phyloP scores from a whole-genome alignment of 257 asterid species.

The Eucommia ulmoides region DNA sequence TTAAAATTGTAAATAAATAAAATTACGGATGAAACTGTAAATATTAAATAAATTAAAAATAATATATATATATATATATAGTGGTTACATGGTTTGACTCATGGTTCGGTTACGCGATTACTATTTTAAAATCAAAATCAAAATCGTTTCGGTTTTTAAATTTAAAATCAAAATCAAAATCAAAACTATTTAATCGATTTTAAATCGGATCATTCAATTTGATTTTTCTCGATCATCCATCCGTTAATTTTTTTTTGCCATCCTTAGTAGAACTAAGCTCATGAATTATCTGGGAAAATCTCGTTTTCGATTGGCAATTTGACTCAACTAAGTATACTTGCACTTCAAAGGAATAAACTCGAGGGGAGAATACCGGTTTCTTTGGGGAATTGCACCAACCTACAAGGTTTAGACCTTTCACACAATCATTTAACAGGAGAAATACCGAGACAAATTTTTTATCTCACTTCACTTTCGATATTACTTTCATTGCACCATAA shows the following conservation, averaged over 20 bases:
- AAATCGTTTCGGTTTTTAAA: constrained; percentile 10
- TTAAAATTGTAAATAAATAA: no score
- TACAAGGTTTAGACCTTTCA: neutral
- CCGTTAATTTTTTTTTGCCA: neutral
- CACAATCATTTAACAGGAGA: no score
- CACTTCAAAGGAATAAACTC: neutral
- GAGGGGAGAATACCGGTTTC: neutral
- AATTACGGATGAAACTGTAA: no score
- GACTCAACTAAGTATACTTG: neutral
- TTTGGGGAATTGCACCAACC: neutral
- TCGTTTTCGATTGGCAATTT: neutral
- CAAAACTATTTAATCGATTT: neutral
- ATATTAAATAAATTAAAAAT: no score
- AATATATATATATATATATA: no score
- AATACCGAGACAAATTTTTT: no score
- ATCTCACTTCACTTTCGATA: no score
- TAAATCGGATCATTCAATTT: neutral
- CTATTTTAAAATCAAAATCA: no score
- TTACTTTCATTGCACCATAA: no score
- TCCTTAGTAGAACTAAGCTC: neutral
- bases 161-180: neutral
- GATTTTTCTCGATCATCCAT: neutral
- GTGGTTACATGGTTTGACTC: no score
- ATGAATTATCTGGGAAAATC: neutral
- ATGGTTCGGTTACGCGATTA: no score